Conservation (phyloP, 768 basidiomycete species). For the Russula sp. region DNA sequence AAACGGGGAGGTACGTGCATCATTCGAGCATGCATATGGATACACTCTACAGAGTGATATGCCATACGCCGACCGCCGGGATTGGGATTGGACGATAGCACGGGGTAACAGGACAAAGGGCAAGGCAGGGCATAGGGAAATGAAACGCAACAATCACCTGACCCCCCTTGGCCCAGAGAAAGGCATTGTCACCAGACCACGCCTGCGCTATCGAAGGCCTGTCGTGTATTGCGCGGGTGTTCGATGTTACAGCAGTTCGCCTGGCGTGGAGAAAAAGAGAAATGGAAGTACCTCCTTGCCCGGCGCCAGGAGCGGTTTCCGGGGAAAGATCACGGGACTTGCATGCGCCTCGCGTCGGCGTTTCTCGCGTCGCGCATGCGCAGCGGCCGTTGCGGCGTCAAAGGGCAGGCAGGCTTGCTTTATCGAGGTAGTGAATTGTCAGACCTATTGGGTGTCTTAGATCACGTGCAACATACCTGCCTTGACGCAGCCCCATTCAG, state of each 20-base stretch:
- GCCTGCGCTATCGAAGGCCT: neutral
- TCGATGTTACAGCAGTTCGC: neutral
- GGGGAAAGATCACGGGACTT: constrained; percentile 10
- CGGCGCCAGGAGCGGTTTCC: constrained; percentile 1
- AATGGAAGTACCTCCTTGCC: constrained; percentile 2
- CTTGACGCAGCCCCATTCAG: neutral
- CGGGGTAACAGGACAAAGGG: neutral
- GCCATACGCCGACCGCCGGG: neutral
- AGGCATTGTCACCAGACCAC: neutral
- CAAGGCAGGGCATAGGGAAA: constrained; percentile 1
- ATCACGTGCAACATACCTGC: neutral
- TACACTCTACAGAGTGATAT: neutral
- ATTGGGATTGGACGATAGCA: neutral
- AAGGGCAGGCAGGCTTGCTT: neutral
- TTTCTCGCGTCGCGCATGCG: no score
- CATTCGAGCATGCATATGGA: neutral
- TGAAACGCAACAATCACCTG: neutral
- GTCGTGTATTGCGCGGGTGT: neutral
- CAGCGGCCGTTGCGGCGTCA: neutral
- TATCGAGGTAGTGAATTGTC: neutral
- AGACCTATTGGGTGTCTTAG: neutral
- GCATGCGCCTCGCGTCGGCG: constrained; percentile 9
- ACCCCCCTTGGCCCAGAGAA: neutral
- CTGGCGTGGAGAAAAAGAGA: neutral
- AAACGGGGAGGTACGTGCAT: constrained; percentile 1